Conservation (phyloP, 2,329 filamentous ascomycete genomes). For the Gaeumannomyces tritici region DNA sequence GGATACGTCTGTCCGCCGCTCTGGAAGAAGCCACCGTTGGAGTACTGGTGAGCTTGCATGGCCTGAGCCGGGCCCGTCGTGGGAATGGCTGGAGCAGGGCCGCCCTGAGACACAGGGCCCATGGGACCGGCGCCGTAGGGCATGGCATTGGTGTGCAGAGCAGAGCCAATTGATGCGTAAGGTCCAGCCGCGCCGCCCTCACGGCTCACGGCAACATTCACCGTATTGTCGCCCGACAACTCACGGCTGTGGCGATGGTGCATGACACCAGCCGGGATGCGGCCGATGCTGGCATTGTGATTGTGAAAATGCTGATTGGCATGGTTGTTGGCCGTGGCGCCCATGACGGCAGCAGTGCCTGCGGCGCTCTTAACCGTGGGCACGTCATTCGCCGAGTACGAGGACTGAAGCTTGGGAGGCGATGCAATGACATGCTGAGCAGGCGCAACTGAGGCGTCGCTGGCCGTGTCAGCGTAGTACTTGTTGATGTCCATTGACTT, state of each 20-base stretch:
- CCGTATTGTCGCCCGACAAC: conserved; percentile 42
- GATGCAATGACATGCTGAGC: conserved; percentile 45
- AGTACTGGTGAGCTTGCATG: conserved; percentile 11
- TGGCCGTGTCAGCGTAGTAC: conserved; percentile 35
- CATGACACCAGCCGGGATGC: conserved; percentile 59
- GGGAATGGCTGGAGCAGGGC: neutral
- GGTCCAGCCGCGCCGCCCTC: conserved; percentile 29
- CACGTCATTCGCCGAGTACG: conserved; percentile 83
- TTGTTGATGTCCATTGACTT: conserved; percentile 27
- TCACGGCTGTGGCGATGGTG: conserved; percentile 66
- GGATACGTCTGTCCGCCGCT: conserved; percentile 21
- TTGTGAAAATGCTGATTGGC: conserved; percentile 60
- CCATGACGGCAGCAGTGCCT: conserved; percentile 29
- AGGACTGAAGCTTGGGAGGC: conserved; percentile 71
- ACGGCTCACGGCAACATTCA: conserved; percentile 22
- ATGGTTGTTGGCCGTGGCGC: conserved; percentile 44
- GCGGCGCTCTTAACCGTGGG: conserved; percentile 70
- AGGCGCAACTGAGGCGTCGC: conserved; percentile 33
- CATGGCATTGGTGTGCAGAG: conserved; percentile 69
- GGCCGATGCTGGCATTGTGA: conserved; percentile 74
- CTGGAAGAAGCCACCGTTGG: conserved; percentile 20
- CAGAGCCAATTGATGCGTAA: conserved; percentile 57
- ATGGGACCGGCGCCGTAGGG: conserved; percentile 51
- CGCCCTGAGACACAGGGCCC: conserved; percentile 11
- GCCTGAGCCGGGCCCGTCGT: conserved; percentile 3